Evolutionary conservation across 345 rosid species (phyloP).

Genomic region (rapeseed (Brassica napus)): Da-Ae NC_063451.1:33254001-33254500

Average conservation of each 20-base stretch:
- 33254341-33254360: slow-evolving; percentile 14
- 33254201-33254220: slow-evolving; percentile 22
- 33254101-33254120: slow-evolving; percentile 38
- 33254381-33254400: background rate
- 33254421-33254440: slow-evolving; percentile 44
- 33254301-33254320: slow-evolving; percentile 96
- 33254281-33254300: slow-evolving; percentile 81
- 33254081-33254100: background rate
- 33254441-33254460: slow-evolving; percentile 72
- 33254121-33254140: slow-evolving; percentile 92
- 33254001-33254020: slow-evolving; percentile 93
- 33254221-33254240: slow-evolving; percentile 12
- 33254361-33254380: background rate
- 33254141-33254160: slow-evolving; percentile 93
- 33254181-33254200: slow-evolving; percentile 91
- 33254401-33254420: slow-evolving; percentile 29
- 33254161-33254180: slow-evolving; percentile 95
- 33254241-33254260: slow-evolving; percentile 6
- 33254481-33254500: slow-evolving; percentile 76
- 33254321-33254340: slow-evolving; percentile 34
- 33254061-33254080: slow-evolving; percentile 31
- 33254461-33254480: slow-evolving; percentile 86
- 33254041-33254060: slow-evolving; percentile 71
- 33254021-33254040: slow-evolving; percentile 77
- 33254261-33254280: slow-evolving; percentile 64